Conservation (phyloP, 2,329 filamentous ascomycete species). For the Aspergillus sp. region DNA sequence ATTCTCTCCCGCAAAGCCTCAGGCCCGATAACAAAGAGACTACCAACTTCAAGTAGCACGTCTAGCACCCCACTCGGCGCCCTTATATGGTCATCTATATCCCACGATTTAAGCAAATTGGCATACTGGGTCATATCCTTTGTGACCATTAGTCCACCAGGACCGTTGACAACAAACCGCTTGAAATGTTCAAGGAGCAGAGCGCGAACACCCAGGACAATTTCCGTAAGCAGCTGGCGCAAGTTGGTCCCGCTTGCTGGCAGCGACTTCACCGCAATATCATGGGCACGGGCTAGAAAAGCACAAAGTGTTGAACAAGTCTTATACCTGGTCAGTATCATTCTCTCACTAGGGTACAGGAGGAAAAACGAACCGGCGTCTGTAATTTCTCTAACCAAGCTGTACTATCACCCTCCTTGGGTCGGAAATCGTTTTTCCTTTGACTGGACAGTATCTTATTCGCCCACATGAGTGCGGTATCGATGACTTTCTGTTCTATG, state of each 20-base stretch:
- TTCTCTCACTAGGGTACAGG: not conserved
- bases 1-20: constrained; percentile 73
- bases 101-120: constrained; percentile 80
- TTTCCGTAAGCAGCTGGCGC: constrained; percentile 76
- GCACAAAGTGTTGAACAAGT: constrained; percentile 79
- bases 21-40: constrained; percentile 88
- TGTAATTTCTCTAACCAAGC: constrained; percentile 71
- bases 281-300: constrained; percentile 71
- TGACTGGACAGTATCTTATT: constrained; percentile 70
- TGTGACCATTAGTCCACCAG: constrained; percentile 89
- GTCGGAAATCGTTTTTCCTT: constrained; percentile 86
- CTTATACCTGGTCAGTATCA: constrained; percentile 22
- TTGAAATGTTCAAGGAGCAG: constrained; percentile 92
- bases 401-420: constrained; percentile 69
- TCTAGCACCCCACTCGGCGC: constrained; percentile 64
- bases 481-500: constrained; percentile 68
- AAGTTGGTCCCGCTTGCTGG: constrained; percentile 68
- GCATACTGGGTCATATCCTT: constrained; percentile 96
- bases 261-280: constrained; percentile 65
- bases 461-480: constrained; percentile 75
- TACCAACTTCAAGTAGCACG: constrained; percentile 88
- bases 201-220: constrained; percentile 73
- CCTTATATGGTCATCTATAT: constrained; percentile 63
- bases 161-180: constrained; percentile 88
- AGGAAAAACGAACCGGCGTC: constrained; percentile 58